phyloP scores from a whole-genome alignment of 2,329 filamentous ascomycete genomes.

The Diaporthe caulivora region DNA sequence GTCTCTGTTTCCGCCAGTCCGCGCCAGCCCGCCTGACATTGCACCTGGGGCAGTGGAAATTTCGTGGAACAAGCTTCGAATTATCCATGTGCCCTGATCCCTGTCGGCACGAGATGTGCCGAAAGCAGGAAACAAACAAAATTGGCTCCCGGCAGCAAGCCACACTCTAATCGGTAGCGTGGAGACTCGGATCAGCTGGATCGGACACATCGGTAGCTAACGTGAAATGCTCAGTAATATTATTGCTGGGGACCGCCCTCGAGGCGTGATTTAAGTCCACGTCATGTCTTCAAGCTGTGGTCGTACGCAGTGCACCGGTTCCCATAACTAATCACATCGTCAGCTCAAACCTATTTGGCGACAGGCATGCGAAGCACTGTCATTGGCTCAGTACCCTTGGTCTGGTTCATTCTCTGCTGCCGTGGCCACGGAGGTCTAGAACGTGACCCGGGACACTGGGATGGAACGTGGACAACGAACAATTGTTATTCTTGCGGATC shows the following conservation, averaged over 20 bases:
- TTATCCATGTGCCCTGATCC: neutral
- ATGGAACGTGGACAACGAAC: neutral
- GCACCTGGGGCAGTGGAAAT: neutral
- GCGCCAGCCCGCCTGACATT: no score
- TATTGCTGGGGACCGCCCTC: neutral
- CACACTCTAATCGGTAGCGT: neutral
- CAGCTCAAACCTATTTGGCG: neutral
- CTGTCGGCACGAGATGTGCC: slow-evolving; percentile 14
- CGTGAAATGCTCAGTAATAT: neutral
- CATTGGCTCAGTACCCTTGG: neutral
- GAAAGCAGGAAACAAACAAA: neutral
- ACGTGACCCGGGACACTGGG: neutral
- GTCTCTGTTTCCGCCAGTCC: neutral
- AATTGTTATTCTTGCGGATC: neutral
- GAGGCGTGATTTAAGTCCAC: neutral
- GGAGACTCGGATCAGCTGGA: neutral
- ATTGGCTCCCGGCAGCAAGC: slow-evolving; percentile 12
- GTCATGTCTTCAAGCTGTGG: neutral
- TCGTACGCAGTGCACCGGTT: neutral
- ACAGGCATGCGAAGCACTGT: no score
- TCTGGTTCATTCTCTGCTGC: neutral
- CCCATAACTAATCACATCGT: neutral
- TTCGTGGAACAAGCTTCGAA: neutral
- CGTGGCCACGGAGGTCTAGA: neutral
- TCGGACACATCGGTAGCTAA: slow-evolving; percentile 17